A percentile compares a stretch with the other conserved stretches of the same genome.
phyloP scores from a whole-genome alignment of 305 asterid species.

The Fraxinus greggii region DNA sequence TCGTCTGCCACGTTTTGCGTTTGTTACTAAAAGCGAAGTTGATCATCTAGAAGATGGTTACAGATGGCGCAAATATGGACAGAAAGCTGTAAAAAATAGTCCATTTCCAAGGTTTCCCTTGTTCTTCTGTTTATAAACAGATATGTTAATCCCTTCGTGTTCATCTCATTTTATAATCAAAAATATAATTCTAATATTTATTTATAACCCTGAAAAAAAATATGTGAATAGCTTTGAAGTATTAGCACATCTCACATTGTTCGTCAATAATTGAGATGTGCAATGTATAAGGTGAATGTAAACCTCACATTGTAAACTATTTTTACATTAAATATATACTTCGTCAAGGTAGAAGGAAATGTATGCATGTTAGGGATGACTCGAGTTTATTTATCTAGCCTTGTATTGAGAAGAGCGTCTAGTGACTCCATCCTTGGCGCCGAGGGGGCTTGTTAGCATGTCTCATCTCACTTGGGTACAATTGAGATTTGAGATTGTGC shows the following conservation, averaged over 20 bases:
- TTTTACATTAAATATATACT: neutral
- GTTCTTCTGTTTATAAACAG: neutral
- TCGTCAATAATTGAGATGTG: neutral
- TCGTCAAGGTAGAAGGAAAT: neutral
- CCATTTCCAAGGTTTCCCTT: slow-evolving; percentile 67
- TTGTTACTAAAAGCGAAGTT: slow-evolving; percentile 82
- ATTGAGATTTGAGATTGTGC: neutral
- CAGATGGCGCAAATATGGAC: slow-evolving; percentile 93
- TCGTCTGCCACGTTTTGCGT: slow-evolving; percentile 69
- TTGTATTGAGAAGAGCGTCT: neutral
- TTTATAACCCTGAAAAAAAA: too few species aligned
- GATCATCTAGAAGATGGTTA: slow-evolving; percentile 97
- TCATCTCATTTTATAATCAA: neutral
- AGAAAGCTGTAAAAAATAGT: slow-evolving; percentile 82
- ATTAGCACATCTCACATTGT: neutral
- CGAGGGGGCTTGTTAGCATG: neutral
- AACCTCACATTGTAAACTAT: neutral
- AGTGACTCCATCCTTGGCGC: neutral
- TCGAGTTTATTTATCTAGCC: neutral
- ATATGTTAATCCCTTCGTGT: neutral
- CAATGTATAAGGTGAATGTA: neutral
- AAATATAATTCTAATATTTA: neutral
- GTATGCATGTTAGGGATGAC: neutral
- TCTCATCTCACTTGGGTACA: neutral
- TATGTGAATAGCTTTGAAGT: neutral